Evolutionary conservation across 495 filamentous ascomycete genomes (phyloP).

Genomic region (Rhizodiscina lignyota): DNA sequence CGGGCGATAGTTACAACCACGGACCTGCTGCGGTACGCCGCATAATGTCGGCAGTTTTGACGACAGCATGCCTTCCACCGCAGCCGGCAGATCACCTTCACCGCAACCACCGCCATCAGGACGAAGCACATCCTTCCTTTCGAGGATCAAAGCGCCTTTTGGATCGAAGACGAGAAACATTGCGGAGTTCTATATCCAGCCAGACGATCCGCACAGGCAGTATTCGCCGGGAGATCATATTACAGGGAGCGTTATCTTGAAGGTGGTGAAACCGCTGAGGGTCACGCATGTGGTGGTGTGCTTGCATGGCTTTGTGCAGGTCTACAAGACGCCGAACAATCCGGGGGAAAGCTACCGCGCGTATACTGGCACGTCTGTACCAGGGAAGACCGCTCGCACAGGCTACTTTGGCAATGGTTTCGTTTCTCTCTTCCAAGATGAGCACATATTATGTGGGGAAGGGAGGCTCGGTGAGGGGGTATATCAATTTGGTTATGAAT

Average conservation of each 20-base stretch:
- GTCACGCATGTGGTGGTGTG: slow-evolving; percentile 82
- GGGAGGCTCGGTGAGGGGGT: slow-evolving; percentile 68
- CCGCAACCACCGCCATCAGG: slow-evolving; percentile 3
- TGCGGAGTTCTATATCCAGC: slow-evolving; percentile 63
- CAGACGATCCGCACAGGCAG: slow-evolving; percentile 77
- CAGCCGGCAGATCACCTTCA: slow-evolving; percentile 6
- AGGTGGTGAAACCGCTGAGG: slow-evolving; percentile 62
- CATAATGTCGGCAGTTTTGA: background rate
- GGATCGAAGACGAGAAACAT: slow-evolving; percentile 49
- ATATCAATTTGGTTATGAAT: slow-evolving; percentile 88
- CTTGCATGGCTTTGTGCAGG: slow-evolving; percentile 77
- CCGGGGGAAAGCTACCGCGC: slow-evolving; percentile 38
- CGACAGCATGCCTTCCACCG: slow-evolving; percentile 10
- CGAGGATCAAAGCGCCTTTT: slow-evolving; percentile 45
- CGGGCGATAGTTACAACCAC: too few species aligned
- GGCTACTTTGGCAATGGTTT: slow-evolving; percentile 73
- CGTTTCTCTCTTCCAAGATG: slow-evolving; percentile 78
- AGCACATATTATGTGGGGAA: slow-evolving; percentile 78
- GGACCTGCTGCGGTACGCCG: background rate
- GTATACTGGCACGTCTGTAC: slow-evolving; percentile 21
- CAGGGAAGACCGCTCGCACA: slow-evolving; percentile 33
- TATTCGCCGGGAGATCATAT: slow-evolving; percentile 55
- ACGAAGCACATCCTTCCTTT: slow-evolving; percentile 32
- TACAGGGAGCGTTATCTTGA: slow-evolving; percentile 62
- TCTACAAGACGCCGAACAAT: slow-evolving; percentile 58